Conservation (phyloP, 768 basidiomycete species). For the Serendipita sp. region DNA sequence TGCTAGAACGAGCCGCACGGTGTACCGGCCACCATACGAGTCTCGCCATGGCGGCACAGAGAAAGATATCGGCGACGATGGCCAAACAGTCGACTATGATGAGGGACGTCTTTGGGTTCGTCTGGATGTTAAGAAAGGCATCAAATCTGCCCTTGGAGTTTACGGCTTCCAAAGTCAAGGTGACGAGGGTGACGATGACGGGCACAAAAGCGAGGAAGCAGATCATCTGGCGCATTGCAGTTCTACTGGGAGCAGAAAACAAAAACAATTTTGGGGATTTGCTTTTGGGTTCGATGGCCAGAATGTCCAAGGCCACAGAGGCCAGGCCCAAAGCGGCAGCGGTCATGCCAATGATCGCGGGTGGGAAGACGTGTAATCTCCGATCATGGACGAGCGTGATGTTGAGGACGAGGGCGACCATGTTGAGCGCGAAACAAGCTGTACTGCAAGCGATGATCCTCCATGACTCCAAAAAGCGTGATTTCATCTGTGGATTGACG, state of each 20-base stretch:
- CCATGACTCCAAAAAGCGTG: neutral
- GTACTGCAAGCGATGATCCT: constrained; percentile 1
- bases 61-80: neutral
- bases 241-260: neutral
- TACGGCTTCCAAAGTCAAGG: neutral
- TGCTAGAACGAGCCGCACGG: constrained; percentile 1
- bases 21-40: constrained; percentile 6
- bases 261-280: neutral
- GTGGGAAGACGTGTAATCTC: neutral
- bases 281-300: neutral
- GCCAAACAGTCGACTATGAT: constrained; percentile 1
- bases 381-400: neutral
- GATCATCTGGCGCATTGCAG: constrained; percentile 3
- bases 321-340: neutral
- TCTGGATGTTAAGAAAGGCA: neutral
- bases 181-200: constrained; percentile 4
- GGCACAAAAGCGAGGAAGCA: constrained; percentile 3
- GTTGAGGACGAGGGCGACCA: neutral
- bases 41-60: constrained; percentile 5
- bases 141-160: neutral
- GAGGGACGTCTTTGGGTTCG: neutral
- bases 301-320: neutral
- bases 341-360: constrained; percentile 4
- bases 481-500: neutral
- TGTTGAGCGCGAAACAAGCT: neutral